phyloP scores from a whole-genome alignment of 139 green algal genomes.

The Micractinium sp. region DNA sequence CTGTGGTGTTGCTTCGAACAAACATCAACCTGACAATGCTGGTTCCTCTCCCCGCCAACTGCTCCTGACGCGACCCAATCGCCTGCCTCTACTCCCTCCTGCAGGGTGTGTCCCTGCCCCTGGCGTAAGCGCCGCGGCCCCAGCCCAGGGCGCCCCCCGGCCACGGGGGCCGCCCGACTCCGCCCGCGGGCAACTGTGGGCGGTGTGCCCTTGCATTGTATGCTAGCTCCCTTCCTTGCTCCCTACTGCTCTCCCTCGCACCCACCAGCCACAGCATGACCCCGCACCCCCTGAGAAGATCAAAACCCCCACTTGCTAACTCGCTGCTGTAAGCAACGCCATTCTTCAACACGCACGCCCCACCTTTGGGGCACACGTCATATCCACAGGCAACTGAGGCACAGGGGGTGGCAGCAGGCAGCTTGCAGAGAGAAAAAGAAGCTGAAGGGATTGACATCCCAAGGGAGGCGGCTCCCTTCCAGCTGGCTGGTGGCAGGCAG shows the following conservation, averaged over 20 bases:
- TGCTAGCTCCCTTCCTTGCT: background rate
- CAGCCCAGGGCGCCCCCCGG: too few relatives aligned
- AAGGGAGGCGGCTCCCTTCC: too few relatives aligned
- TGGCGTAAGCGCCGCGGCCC: conserved; percentile 1
- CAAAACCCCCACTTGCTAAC: background rate
- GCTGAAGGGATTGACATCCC: too few relatives aligned
- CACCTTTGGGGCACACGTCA: too few relatives aligned
- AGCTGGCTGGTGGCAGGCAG: too few relatives aligned
- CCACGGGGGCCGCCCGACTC: background rate
- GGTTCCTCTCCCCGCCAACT: too few relatives aligned
- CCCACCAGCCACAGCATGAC: too few relatives aligned
- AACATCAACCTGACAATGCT: too few relatives aligned
- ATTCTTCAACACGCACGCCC: too few relatives aligned
- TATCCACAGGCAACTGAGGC: too few relatives aligned
- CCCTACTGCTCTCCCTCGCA: background rate
- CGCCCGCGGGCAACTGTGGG: background rate
- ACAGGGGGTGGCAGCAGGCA: too few relatives aligned
- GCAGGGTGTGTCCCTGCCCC: conserved; percentile 34
- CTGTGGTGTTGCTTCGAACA: background rate
- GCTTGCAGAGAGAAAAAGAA: too few relatives aligned
- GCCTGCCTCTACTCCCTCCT: background rate
- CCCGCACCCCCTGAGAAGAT: background rate
- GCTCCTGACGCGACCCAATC: background rate
- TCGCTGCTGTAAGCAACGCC: background rate
- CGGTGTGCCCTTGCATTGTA: background rate